Percentiles rank a stretch among this genome's conserved stretches.
Evolutionary conservation across 1,139 yeast species (phyloP).

Genomic region (Diutina pseudorugosa): DNA sequence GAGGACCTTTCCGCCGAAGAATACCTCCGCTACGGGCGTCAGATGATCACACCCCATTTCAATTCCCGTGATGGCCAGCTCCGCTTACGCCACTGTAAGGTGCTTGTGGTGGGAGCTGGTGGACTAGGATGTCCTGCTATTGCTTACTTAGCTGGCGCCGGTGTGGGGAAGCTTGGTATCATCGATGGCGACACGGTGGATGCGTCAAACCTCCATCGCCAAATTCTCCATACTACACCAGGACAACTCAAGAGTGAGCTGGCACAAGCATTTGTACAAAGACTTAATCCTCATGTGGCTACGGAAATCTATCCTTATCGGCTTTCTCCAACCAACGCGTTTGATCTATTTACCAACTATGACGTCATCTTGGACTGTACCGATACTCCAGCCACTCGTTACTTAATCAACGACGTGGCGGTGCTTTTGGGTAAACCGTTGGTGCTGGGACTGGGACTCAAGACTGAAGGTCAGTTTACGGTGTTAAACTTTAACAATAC

Average conservation of each 20-base stretch:
- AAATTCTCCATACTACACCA: conserved; percentile 61
- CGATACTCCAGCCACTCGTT: conserved; percentile 82
- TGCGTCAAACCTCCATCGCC: conserved; percentile 77
- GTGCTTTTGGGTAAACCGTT: conserved; percentile 59
- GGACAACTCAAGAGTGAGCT: conserved; percentile 71
- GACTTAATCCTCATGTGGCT: conserved; percentile 56
- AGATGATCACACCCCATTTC: conserved; percentile 79
- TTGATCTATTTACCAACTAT: conserved; percentile 46
- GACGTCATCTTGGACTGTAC: conserved; percentile 87
- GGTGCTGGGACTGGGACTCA: conserved; percentile 86
- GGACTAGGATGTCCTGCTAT: conserved; percentile 94
- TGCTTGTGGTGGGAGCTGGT: conserved; percentile 89
- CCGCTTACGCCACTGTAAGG: conserved; percentile 39
- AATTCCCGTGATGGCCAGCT: conserved; percentile 48
- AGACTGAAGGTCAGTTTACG: conserved; percentile 82
- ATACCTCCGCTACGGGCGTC: conserved; percentile 80
- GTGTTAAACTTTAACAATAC: conserved; percentile 50
- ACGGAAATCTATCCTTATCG: conserved; percentile 41
- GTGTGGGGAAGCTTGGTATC: conserved; percentile 76
- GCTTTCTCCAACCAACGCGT: conserved; percentile 46
- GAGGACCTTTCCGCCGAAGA: conserved; percentile 41
- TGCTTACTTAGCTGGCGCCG: conserved; percentile 77
- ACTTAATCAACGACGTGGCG: conserved; percentile 77
- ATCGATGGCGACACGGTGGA: conserved; percentile 85
- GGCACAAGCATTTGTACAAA: conserved; percentile 42